Evolutionary conservation across 495 filamentous ascomycete species (phyloP), one percentile per base, ranked within the genome.

Genomic region (Bryoglossum gracile): DNA sequence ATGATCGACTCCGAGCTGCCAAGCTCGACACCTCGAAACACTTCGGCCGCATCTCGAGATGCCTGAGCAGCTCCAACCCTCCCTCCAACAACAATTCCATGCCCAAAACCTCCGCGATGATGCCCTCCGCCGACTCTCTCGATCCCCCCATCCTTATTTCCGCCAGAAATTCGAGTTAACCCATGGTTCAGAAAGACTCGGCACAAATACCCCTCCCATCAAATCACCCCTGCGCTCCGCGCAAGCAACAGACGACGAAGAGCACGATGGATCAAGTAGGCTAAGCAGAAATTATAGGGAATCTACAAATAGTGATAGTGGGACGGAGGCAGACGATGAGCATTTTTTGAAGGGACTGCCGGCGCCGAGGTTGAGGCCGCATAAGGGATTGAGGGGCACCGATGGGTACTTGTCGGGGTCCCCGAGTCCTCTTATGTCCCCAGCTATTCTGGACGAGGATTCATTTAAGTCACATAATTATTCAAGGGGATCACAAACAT

Each of bases 261-360:
- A 24, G 22, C 51, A 36, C 10, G 44, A 50, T 22, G 38, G 13
- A 14, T 24, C 23, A 18, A 43, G 35, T 14, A 10, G 14, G 1
- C 2, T 10, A 4, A 6, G 22, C 4, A 43, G 23, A n/a, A 40
- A 24, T 10, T 47, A 56, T 26, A 37, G 41, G 8, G 54, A 61
- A n/a, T 70, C 74, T 4, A 75, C 80, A 5, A 74, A 76, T 10
- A 92, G 87, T 65, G 87, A 95, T 44, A 92, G 87, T 59, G 89
- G 89, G 38, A 94, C 88, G 9, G 89, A 96, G 58, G 87, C 89
- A 13, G 87, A 95, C 58, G 89, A 95, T 70, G 89, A 95, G 43
- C 72, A 78, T 51, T 78, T 89, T 53, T 71, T 94, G 54, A 87
- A 82, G 60, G 86, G 88, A 3, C 64, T 95, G 24, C 89, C 89